Evolutionary conservation across 2,329 filamentous ascomycete genomes (phyloP).

Genomic region (Stagonosporopsis tanaceti): DNA sequence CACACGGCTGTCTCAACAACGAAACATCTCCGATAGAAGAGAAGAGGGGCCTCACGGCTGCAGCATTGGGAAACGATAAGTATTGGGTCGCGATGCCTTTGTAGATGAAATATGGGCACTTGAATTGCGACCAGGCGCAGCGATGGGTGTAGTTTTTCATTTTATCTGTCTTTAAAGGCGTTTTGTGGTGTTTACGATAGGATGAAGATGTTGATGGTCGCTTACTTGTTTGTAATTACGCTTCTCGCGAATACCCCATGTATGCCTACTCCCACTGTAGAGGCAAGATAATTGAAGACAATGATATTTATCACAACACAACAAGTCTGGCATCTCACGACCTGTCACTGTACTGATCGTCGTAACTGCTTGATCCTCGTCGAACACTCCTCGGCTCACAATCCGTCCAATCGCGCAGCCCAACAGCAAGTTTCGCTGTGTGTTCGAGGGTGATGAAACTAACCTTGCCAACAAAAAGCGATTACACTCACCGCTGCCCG

Average conservation of each 20-base stretch:
- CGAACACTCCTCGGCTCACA: not conserved
- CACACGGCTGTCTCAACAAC: not conserved
- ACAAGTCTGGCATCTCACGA: not conserved
- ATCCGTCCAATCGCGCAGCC: not conserved
- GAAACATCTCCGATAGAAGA: constrained; percentile 1
- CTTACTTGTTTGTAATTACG: constrained; percentile 7
- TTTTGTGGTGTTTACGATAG: constrained; percentile 1
- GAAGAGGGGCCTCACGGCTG: constrained; percentile 1
- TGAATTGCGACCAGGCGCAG: constrained; percentile 31
- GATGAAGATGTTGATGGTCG: constrained; percentile 2
- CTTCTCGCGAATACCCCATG: constrained; percentile 14
- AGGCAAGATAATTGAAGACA: not conserved
- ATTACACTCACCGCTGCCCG: constrained; percentile 15
- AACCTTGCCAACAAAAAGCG: constrained; percentile 14
- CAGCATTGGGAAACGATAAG: constrained; percentile 11
- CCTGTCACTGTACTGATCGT: not conserved
- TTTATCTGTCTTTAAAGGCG: constrained; percentile 3
- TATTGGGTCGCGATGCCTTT: not conserved
- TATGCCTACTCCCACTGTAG: constrained; percentile 17
- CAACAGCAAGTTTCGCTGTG: constrained; percentile 1
- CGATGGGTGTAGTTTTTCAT: constrained; percentile 23
- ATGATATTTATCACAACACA: constrained; percentile 5
- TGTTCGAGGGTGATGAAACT: constrained; percentile 10
- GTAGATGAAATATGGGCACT: constrained; percentile 16
- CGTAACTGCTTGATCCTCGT: not conserved